Conservation (phyloP, 2,329 filamentous ascomycete species). For the Arthrobotrys sinensis region DNA sequence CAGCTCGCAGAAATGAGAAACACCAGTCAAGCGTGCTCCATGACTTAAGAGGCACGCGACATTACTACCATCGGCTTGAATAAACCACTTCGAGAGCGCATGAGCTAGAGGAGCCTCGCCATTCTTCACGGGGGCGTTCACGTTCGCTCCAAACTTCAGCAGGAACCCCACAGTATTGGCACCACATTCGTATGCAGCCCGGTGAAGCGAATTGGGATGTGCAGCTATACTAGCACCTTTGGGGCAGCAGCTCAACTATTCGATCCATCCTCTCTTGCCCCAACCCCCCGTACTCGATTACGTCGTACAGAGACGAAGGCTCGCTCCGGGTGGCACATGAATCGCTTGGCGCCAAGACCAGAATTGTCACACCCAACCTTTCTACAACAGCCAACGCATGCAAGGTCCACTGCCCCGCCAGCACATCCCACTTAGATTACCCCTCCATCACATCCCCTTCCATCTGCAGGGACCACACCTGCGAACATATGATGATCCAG, state of each 20-base stretch:
- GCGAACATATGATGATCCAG: conserved; percentile 46
- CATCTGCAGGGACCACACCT: conserved; percentile 20
- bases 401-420: conserved; percentile 17
- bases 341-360: background rate
- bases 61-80: background rate
- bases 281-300: too few relatives aligned
- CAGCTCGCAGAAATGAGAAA: too few relatives aligned
- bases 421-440: conserved; percentile 42
- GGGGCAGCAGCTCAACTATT: background rate
- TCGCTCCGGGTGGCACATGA: background rate
- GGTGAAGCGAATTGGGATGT: background rate
- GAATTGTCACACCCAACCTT: background rate
- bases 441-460: conserved; percentile 42
- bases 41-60: background rate
- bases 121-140: background rate
- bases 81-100: background rate
- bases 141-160: background rate
- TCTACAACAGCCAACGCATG: conserved; percentile 47
- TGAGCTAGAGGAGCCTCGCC: background rate
- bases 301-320: background rate
- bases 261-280: too few relatives aligned
- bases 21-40: background rate
- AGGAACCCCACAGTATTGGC: background rate
- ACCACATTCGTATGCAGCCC: background rate
- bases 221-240: background rate